These are phyloP conservation scores for Pholiota molesta DNA, from an alignment of 768 basidiomycete species.

Conservation along the genomic window DNA sequence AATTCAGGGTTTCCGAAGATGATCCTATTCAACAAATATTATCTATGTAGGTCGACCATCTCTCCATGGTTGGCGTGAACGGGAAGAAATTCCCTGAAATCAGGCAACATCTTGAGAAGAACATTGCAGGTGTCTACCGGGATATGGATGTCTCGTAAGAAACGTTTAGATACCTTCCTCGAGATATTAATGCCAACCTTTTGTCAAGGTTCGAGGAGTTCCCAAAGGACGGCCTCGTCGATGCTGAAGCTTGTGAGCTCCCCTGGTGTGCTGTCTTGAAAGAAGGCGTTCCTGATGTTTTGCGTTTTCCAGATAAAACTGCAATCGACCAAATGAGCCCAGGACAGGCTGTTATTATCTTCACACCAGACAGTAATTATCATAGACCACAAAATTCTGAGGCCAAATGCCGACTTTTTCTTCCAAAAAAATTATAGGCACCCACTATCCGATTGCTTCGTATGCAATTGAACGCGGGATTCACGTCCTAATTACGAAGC, in stretches of 20 bases:
- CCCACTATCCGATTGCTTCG: slow-evolving; percentile 83
- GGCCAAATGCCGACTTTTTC: slow-evolving; percentile 1
- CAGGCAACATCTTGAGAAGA: slow-evolving; percentile 75
- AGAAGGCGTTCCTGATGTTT: not conserved
- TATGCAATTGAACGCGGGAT: slow-evolving; percentile 86
- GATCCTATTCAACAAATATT: not conserved
- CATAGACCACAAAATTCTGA: not conserved
- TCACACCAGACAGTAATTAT: slow-evolving; percentile 84
- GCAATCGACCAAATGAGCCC: slow-evolving; percentile 79
- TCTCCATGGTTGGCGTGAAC: slow-evolving; percentile 89
- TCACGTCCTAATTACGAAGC: slow-evolving; percentile 93
- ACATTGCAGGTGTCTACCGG: slow-evolving; percentile 83
- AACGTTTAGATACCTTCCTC: not conserved
- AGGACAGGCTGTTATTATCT: slow-evolving; percentile 90
- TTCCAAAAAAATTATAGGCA: slow-evolving; percentile 44
- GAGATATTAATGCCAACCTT: not conserved
- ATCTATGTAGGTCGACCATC: slow-evolving; percentile 63
- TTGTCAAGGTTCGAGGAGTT: slow-evolving; percentile 71
- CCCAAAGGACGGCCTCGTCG: slow-evolving; percentile 67
- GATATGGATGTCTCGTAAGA: slow-evolving; percentile 84
- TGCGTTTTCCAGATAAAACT: slow-evolving; percentile 61
- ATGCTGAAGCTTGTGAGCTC: slow-evolving; percentile 81
- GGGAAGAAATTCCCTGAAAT: slow-evolving; percentile 89
- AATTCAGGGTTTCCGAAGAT: not conserved
- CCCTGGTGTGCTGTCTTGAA: not conserved